Conservation (phyloP, 768 basidiomycete species). For the Fomitopsis pulvina region DNA sequence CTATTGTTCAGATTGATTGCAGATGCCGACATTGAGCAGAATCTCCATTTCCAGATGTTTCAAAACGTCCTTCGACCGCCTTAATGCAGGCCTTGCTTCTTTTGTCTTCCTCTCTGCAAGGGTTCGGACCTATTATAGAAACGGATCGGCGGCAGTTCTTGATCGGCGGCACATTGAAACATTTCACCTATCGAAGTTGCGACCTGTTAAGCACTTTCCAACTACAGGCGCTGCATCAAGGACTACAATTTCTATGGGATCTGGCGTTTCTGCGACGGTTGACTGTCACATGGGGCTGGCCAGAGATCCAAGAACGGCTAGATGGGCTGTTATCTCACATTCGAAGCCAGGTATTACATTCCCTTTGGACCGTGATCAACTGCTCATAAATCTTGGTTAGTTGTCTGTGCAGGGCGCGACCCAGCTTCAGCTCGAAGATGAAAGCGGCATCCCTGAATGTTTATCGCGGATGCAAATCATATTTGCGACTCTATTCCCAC, state of each 20-base stretch:
- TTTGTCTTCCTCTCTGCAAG: slow-evolving; percentile 47
- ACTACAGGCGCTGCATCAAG: not conserved
- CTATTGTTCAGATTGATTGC: not conserved
- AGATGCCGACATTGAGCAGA: not conserved
- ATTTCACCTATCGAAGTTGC: not conserved
- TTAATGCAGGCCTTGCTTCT: slow-evolving; percentile 49
- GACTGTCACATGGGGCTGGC: slow-evolving; percentile 6
- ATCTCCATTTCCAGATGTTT: not conserved
- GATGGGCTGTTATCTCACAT: not conserved
- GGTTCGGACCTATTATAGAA: slow-evolving; percentile 43
- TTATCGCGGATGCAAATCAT: slow-evolving; percentile 56
- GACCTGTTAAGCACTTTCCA: not conserved
- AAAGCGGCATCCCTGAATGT: slow-evolving; percentile 28
- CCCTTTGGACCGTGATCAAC: not conserved
- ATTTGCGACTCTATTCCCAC: slow-evolving; percentile 51
- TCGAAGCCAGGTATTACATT: slow-evolving; percentile 6
- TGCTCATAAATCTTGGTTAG: slow-evolving; percentile 1
- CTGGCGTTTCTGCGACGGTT: slow-evolving; percentile 13
- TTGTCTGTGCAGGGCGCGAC: not conserved
- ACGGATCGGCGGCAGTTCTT: slow-evolving; percentile 7
- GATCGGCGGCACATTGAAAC: slow-evolving; percentile 14
- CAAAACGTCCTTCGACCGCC: slow-evolving; percentile 41
- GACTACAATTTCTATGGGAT: slow-evolving; percentile 10
- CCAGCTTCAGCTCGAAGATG: slow-evolving; percentile 1
- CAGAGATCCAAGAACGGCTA: not conserved